A percentile compares a stretch with the other conserved stretches of the same genome.
phyloP scores from a whole-genome alignment of 768 basidiomycete species.

The Pleurotus eryngii region DNA sequence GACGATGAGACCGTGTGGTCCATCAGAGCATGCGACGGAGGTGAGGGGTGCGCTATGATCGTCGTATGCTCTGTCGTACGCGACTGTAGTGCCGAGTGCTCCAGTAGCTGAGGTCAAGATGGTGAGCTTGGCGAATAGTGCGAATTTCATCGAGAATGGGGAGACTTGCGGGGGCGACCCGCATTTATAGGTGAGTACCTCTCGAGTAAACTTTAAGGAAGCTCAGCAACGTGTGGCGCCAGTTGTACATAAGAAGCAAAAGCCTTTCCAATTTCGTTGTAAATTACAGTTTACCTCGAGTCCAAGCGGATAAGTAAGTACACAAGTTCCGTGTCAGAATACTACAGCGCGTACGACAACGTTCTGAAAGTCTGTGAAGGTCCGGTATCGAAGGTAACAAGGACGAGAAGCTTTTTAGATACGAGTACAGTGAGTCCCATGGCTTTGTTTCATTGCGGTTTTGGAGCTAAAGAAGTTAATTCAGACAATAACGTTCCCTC shows the following conservation, averaged over 20 bases:
- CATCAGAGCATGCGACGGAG: slow-evolving; percentile 46
- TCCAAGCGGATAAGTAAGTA: too few relatives aligned
- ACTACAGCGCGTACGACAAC: too few relatives aligned
- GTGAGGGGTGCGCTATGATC: slow-evolving; percentile 25
- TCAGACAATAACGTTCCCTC: neutral
- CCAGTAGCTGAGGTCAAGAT: neutral
- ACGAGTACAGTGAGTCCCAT: too few relatives aligned
- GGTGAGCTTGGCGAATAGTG: neutral
- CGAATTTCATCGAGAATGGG: neutral
- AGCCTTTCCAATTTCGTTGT: too few relatives aligned
- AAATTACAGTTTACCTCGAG: too few relatives aligned
- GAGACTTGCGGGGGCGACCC: neutral
- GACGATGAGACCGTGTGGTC: slow-evolving; percentile 38
- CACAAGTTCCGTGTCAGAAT: too few relatives aligned
- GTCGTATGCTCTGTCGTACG: slow-evolving; percentile 44
- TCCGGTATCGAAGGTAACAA: too few relatives aligned
- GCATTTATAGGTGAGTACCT: neutral
- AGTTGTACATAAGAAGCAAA: too few relatives aligned
- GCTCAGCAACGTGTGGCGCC: neutral
- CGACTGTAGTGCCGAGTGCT: slow-evolving; percentile 10
- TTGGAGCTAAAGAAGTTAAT: neutral
- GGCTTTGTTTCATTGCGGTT: neutral
- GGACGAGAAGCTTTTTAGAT: too few relatives aligned
- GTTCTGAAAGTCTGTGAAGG: too few relatives aligned
- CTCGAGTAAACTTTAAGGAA: neutral